These are phyloP conservation scores for Leucosporidium yakuticum DNA, from an alignment of 768 basidiomycete species.

Conservation along the genomic window DNA sequence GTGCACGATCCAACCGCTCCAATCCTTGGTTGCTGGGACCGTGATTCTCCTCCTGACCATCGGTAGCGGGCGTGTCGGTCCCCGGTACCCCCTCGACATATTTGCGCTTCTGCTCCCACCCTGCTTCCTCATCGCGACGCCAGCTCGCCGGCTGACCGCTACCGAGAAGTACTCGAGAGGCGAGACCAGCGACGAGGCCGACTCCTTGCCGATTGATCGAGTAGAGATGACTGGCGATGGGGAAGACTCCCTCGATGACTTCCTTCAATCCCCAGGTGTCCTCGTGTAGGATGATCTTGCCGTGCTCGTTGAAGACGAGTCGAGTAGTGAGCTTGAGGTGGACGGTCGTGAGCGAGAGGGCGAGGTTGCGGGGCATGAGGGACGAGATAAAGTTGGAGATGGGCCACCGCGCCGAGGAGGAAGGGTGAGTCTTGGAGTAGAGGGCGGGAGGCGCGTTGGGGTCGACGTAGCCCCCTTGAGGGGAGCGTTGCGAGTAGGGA, in stretches of 20 bases:
- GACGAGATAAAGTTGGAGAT: slow-evolving; percentile 3
- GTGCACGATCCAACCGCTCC: too few relatives aligned
- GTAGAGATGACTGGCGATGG: slow-evolving; percentile 20
- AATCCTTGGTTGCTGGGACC: too few relatives aligned
- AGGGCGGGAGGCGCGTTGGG: neutral
- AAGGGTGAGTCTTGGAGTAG: slow-evolving; percentile 11
- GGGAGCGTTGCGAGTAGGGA: slow-evolving; percentile 25
- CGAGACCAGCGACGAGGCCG: slow-evolving; percentile 7
- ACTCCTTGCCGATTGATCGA: slow-evolving; percentile 24
- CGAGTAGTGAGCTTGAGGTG: slow-evolving; percentile 68
- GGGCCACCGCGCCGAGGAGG: slow-evolving; percentile 20
- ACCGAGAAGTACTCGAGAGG: neutral
- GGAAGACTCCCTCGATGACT: slow-evolving; percentile 47
- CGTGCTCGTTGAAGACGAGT: slow-evolving; percentile 72
- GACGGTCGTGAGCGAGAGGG: slow-evolving; percentile 56
- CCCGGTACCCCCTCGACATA: too few relatives aligned
- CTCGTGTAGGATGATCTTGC: slow-evolving; percentile 69
- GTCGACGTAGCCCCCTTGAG: neutral
- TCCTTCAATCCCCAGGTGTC: slow-evolving; percentile 79
- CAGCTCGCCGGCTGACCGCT: too few relatives aligned
- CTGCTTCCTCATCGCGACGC: too few relatives aligned
- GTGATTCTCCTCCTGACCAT: too few relatives aligned
- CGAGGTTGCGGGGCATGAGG: slow-evolving; percentile 33
- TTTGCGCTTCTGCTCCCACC: too few relatives aligned
- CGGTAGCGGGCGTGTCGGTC: too few relatives aligned